These are phyloP conservation scores for Mariannaea elegans DNA, from an alignment of 2,329 filamentous ascomycete species.

Conservation along the genomic window DNA sequence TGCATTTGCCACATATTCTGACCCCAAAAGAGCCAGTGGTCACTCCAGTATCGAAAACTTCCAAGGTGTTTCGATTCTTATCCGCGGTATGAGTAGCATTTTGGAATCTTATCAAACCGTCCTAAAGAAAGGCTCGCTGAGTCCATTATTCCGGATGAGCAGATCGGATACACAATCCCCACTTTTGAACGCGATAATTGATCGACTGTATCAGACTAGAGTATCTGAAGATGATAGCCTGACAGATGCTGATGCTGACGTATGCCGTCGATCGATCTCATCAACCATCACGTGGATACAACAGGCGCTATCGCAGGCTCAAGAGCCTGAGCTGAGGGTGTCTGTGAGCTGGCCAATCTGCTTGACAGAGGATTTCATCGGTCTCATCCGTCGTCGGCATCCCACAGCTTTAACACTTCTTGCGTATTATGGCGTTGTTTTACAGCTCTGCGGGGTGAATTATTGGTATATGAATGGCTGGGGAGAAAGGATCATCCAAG, in stretches of 20 bases:
- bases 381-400: background rate
- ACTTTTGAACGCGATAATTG: background rate
- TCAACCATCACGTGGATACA: background rate
- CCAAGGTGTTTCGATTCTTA: background rate
- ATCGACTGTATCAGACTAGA: background rate
- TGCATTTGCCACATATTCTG: background rate
- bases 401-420: background rate
- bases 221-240: background rate
- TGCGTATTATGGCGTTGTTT: background rate
- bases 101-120: background rate
- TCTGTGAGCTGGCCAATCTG: background rate
- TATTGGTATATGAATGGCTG: background rate
- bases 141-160: background rate
- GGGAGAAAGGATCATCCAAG: background rate
- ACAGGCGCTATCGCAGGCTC: background rate
- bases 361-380: background rate
- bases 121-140: background rate
- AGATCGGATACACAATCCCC: background rate
- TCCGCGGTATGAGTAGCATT: background rate
- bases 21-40: background rate
- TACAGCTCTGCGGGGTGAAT: background rate
- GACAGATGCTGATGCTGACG: background rate
- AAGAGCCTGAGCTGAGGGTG: background rate
- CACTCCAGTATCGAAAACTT: background rate
- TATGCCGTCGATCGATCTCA: background rate